Conservation (phyloP, 129 eudicot species). For the Escallonia rubra region DNA sequence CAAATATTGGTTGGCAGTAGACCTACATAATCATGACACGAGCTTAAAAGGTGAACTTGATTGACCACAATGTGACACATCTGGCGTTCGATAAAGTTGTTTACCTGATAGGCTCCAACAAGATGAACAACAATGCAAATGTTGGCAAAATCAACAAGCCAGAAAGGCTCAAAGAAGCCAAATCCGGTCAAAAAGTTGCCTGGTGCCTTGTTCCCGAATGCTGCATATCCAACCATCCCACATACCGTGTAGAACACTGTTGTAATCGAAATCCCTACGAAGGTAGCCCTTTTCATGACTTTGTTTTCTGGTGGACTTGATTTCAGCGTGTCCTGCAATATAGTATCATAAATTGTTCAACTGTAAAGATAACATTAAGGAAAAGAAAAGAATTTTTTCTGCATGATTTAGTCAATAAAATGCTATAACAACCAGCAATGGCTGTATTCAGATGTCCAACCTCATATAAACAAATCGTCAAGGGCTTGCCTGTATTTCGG, state of each 20-base stretch:
- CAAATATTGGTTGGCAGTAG: constrained; percentile 52
- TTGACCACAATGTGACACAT: neutral
- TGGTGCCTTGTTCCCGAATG: constrained; percentile 67
- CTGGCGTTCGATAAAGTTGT: too few species aligned
- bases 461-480: neutral
- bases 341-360: neutral
- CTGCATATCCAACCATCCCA: constrained; percentile 64
- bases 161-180: constrained; percentile 71
- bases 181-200: constrained; percentile 79
- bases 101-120: constrained; percentile 83
- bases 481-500: constrained; percentile 52
- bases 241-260: constrained; percentile 55
- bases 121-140: constrained; percentile 63
- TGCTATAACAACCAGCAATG: too few species aligned
- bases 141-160: constrained; percentile 67
- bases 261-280: constrained; percentile 28
- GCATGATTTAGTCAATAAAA: too few species aligned
- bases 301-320: constrained; percentile 53
- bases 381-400: too few species aligned
- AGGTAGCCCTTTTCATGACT: constrained; percentile 61
- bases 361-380: too few species aligned
- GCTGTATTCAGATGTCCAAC: too few species aligned
- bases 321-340: constrained; percentile 57
- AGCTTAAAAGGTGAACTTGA: neutral
- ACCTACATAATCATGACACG: constrained; percentile 28